A percentile compares a stretch with the other conserved stretches of the same genome.
Conservation (phyloP, 2,329 filamentous ascomycete genomes). For the Clarireedia hainanense region DNA sequence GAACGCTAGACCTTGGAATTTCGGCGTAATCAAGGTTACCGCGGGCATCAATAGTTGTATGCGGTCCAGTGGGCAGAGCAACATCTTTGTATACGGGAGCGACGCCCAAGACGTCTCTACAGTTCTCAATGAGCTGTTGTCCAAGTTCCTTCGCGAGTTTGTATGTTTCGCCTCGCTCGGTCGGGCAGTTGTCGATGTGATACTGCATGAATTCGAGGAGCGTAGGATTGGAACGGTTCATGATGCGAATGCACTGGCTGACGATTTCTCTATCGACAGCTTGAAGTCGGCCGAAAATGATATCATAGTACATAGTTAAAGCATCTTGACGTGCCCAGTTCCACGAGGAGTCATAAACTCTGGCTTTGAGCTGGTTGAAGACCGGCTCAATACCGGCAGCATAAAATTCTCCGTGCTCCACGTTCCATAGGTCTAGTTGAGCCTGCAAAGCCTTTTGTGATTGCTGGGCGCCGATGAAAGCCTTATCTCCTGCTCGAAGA, state of each 20-base stretch:
- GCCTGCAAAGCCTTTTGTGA: conserved; percentile 82
- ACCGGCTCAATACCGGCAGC: conserved; percentile 88
- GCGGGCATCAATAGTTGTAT: conserved; percentile 83
- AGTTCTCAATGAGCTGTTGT: conserved; percentile 92
- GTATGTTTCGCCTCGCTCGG: conserved; percentile 94
- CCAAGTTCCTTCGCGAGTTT: conserved; percentile 94
- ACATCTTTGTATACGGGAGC: conserved; percentile 96
- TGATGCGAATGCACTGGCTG: conserved; percentile 96
- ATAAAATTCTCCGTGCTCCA: conserved; percentile 95
- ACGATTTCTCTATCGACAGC: conserved; percentile 96
- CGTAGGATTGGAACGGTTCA: conserved; percentile 96
- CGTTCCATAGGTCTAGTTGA: conserved; percentile 89
- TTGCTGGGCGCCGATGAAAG: conserved; percentile 75
- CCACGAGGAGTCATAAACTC: conserved; percentile 97
- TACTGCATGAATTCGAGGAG: conserved; percentile 99
- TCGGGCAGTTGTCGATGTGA: conserved; percentile 97
- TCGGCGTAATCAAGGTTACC: conserved; percentile 93
- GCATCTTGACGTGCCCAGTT: conserved; percentile 99
- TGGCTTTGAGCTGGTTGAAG: conserved; percentile 88
- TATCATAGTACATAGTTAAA: conserved; percentile 97
- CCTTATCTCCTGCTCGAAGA: conserved; percentile 92
- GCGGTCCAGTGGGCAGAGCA: conserved; percentile 79
- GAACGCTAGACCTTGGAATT: conserved; percentile 75
- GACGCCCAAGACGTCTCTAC: conserved; percentile 78
- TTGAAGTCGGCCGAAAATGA: conserved; percentile 92